phyloP scores from a whole-genome alignment of 2,329 filamentous ascomycete species.

The Plectosphaerella cucumerina region DNA sequence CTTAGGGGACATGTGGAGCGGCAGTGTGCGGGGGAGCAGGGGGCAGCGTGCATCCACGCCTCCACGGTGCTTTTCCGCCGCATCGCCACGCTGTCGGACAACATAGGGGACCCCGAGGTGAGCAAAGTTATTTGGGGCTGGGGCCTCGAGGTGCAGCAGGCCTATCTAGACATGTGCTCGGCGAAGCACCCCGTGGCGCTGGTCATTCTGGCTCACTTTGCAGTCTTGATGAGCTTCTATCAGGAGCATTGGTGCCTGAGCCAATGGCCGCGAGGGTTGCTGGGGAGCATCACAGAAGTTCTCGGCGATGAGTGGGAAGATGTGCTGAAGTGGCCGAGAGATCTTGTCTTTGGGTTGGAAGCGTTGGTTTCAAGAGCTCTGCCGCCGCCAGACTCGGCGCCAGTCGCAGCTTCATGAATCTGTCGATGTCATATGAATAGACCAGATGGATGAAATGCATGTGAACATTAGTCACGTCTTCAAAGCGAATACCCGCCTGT shows the following conservation, averaged over 20 bases:
- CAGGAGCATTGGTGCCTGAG: slow-evolving; percentile 1
- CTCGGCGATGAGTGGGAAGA: not conserved
- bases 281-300: not conserved
- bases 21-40: not conserved
- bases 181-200: slow-evolving; percentile 11
- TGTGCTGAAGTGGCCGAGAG: not conserved
- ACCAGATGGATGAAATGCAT: no score
- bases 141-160: slow-evolving; percentile 8
- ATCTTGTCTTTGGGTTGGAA: not conserved
- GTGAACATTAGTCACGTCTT: no score
- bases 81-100: not conserved
- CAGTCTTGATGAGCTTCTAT: slow-evolving; percentile 7
- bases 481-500: no score
- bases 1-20: not conserved
- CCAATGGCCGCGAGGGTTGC: not conserved
- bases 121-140: slow-evolving; percentile 10
- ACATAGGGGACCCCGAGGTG: not conserved
- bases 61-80: not conserved
- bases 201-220: slow-evolving; percentile 14
- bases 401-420: not conserved
- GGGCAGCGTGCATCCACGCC: not conserved
- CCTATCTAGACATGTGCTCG: slow-evolving; percentile 14
- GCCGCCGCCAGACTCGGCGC: not conserved
- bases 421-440: no score
- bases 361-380: no score